Conservation (phyloP, 768 basidiomycete species). For the Tylopilus sp. region DNA sequence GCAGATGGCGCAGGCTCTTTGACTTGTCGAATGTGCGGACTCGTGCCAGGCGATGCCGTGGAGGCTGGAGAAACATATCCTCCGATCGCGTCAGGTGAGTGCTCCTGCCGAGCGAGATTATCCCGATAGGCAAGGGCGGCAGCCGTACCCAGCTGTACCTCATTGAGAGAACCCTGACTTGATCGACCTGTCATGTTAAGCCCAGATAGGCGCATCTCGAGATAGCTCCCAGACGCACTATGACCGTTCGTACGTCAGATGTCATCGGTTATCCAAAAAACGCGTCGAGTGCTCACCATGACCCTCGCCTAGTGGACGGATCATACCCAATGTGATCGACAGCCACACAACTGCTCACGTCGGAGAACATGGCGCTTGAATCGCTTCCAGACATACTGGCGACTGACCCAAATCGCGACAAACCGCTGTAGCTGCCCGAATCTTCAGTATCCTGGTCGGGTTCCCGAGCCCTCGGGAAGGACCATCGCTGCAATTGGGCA, state of each 20-base stretch:
- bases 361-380: slow-evolving; percentile 49
- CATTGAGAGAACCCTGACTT: slow-evolving; percentile 31
- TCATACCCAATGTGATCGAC: slow-evolving; percentile 30
- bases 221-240: slow-evolving; percentile 29
- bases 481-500: slow-evolving; percentile 35
- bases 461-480: slow-evolving; percentile 39
- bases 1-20: slow-evolving; percentile 22
- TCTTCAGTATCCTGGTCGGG: slow-evolving; percentile 53
- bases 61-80: slow-evolving; percentile 44
- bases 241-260: slow-evolving; percentile 20
- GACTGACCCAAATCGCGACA: slow-evolving; percentile 59
- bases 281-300: slow-evolving; percentile 20
- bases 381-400: slow-evolving; percentile 60
- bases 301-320: slow-evolving; percentile 33
- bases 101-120: slow-evolving; percentile 25
- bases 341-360: slow-evolving; percentile 37
- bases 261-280: slow-evolving; percentile 17
- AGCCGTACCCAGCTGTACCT: slow-evolving; percentile 23
- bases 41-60: slow-evolving; percentile 40
- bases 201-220: slow-evolving; percentile 30
- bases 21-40: slow-evolving; percentile 27
- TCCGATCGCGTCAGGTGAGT: slow-evolving; percentile 17
- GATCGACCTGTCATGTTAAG: slow-evolving; percentile 32
- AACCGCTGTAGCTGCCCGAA: slow-evolving; percentile 42
- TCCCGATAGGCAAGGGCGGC: slow-evolving; percentile 23